These are phyloP conservation scores for Globisporangium okanoganense DNA, from an alignment of 352 stramenopile genomes.

Conservation along the genomic window DNA sequence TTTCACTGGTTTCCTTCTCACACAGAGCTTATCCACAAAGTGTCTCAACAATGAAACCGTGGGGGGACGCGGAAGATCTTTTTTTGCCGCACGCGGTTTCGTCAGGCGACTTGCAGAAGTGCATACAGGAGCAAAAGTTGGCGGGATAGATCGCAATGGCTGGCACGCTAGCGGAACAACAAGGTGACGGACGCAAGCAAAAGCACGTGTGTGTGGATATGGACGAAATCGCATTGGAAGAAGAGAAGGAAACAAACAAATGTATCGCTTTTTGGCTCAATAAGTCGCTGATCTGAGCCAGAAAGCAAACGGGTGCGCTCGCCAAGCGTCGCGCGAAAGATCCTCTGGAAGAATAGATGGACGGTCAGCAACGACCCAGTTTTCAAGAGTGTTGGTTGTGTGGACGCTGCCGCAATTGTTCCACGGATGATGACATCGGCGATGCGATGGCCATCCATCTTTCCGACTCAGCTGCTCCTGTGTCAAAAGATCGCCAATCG, in stretches of 20 bases:
- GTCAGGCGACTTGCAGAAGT: neutral
- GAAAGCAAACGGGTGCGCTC: slow-evolving; percentile 1
- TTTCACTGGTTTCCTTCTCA: too few relatives aligned
- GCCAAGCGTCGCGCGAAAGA: slow-evolving; percentile 7
- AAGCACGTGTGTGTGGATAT: neutral
- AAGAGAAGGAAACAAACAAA: neutral
- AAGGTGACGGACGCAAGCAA: neutral
- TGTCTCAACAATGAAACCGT: slow-evolving; percentile 10
- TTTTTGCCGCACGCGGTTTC: neutral
- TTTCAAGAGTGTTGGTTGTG: neutral
- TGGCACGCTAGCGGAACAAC: neutral
- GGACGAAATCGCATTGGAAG: neutral
- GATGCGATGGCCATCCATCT: neutral
- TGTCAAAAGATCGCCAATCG: slow-evolving; percentile 5
- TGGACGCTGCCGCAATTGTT: slow-evolving; percentile 3
- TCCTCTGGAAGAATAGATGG: neutral
- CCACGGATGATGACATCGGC: slow-evolving; percentile 11
- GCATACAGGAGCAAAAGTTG: slow-evolving; percentile 1
- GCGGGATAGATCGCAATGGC: neutral
- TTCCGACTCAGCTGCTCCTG: slow-evolving; percentile 7
- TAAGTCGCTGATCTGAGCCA: neutral
- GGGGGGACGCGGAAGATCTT: neutral
- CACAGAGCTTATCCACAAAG: neutral
- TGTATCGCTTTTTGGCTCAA: neutral
- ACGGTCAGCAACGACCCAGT: neutral